Evolutionary conservation across 177 flowering plant species (phyloP).

Genomic region (Tripterygium wilfordii): DNA sequence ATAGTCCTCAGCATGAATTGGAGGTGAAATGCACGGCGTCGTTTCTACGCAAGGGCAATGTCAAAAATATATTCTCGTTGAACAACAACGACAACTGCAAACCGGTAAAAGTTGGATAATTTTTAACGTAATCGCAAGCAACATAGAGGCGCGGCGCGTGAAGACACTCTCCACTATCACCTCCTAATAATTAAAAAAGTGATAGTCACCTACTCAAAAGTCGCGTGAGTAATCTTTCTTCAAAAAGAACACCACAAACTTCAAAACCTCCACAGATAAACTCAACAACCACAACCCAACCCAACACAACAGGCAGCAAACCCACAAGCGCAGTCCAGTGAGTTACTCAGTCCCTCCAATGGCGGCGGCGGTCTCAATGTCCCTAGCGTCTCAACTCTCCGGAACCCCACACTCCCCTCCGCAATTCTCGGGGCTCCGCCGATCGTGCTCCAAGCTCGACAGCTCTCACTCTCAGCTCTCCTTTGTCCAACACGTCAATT

Average conservation of each 20-base stretch:
- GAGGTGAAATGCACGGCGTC: constrained; percentile 11
- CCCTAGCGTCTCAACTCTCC: constrained; percentile 30
- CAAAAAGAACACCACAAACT: no score
- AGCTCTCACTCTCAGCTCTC: constrained; percentile 27
- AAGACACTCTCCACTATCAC: background rate
- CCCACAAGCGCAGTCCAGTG: background rate
- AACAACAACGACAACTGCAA: constrained; percentile 18
- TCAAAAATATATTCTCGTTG: constrained; percentile 16
- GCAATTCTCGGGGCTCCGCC: constrained; percentile 45
- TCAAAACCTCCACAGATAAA: no score
- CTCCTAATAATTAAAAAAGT: no score
- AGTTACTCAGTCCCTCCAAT: no score
- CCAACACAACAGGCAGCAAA: background rate
- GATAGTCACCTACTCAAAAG: no score
- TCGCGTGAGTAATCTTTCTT: no score
- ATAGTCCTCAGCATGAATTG: no score
- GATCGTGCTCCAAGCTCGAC: constrained; percentile 31
- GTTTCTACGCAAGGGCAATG: no score
- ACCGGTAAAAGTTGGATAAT: background rate
- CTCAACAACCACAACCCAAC: constrained; percentile 2
- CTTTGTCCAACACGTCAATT: constrained; percentile 32
- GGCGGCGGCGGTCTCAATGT: no score
- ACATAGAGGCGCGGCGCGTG: constrained; percentile 7
- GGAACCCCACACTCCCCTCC: constrained; percentile 17
- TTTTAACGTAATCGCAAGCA: background rate